phyloP scores from a whole-genome alignment of 2,329 filamentous ascomycete species.

The Sphaerulina musiva region DNA sequence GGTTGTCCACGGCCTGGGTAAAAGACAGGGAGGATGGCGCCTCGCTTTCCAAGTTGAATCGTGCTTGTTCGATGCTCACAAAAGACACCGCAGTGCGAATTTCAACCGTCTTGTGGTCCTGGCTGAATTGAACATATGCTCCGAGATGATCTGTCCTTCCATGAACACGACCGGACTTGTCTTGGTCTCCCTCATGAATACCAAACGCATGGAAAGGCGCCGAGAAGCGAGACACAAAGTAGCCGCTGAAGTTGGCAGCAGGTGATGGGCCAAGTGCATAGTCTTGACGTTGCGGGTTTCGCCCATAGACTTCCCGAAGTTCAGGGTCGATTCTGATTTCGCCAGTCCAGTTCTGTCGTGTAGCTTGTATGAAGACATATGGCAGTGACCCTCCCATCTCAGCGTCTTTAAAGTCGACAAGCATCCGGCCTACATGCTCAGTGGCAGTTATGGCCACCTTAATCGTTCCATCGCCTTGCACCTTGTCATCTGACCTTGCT shows the following conservation, averaged over 20 bases:
- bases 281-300: slow-evolving; percentile 44
- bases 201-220: slow-evolving; percentile 31
- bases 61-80: slow-evolving; percentile 44
- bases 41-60: slow-evolving; percentile 42
- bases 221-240: slow-evolving; percentile 46
- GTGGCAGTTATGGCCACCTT: slow-evolving; percentile 39
- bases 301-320: slow-evolving; percentile 38
- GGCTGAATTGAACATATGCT: slow-evolving; percentile 39
- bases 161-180: slow-evolving; percentile 11
- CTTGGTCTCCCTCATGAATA: neutral
- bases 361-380: slow-evolving; percentile 42
- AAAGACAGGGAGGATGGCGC: slow-evolving; percentile 36
- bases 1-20: slow-evolving; percentile 36
- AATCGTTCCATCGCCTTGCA: slow-evolving; percentile 11
- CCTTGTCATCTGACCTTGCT: neutral
- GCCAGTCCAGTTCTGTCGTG: slow-evolving; percentile 44
- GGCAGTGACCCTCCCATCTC: slow-evolving; percentile 18
- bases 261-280: slow-evolving; percentile 42
- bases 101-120: slow-evolving; percentile 33
- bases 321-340: slow-evolving; percentile 36
- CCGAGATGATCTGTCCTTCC: slow-evolving; percentile 36
- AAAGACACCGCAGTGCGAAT: slow-evolving; percentile 46
- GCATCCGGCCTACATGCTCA: slow-evolving; percentile 40
- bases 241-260: slow-evolving; percentile 39
- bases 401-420: slow-evolving; percentile 34